These are phyloP conservation scores for Cercophora sp. DNA, from an alignment of 495 filamentous ascomycete species.

Conservation along the genomic window DNA sequence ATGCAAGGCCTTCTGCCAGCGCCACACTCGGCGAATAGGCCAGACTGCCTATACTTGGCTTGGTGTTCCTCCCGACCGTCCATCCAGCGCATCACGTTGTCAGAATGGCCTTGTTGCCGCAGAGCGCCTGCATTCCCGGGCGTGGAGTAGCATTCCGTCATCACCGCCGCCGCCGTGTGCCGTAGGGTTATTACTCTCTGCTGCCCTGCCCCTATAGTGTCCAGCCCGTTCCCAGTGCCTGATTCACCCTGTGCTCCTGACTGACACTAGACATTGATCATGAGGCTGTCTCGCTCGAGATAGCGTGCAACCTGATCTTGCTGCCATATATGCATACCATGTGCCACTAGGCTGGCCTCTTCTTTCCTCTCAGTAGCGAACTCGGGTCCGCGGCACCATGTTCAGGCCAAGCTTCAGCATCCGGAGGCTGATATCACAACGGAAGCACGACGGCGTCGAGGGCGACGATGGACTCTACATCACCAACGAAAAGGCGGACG, in stretches of 20 bases:
- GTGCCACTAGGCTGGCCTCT: not conserved
- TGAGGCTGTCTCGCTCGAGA: too few relatives aligned
- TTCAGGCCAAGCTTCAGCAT: slow-evolving; percentile 42
- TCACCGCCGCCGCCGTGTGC: too few relatives aligned
- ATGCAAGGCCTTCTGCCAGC: slow-evolving; percentile 20
- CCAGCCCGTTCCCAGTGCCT: too few relatives aligned
- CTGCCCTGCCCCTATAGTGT: too few relatives aligned
- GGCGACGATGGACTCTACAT: slow-evolving; percentile 28
- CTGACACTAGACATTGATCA: too few relatives aligned
- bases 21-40: slow-evolving; percentile 22
- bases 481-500: slow-evolving; percentile 27
- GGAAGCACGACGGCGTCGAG: slow-evolving; percentile 27
- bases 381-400: slow-evolving; percentile 29
- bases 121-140: not conserved
- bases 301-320: not conserved
- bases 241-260: too few relatives aligned
- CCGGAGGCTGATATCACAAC: slow-evolving; percentile 39
- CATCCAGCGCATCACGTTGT: not conserved
- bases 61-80: not conserved
- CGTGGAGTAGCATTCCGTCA: too few relatives aligned
- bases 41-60: slow-evolving; percentile 5
- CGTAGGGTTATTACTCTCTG: too few relatives aligned
- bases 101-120: not conserved
- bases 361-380: slow-evolving; percentile 8
- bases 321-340: slow-evolving; percentile 2